These are phyloP conservation scores for Umbelopsis vinacea DNA, from an alignment of 192 early-diverging fungal species.

Conservation along the genomic window DNA sequence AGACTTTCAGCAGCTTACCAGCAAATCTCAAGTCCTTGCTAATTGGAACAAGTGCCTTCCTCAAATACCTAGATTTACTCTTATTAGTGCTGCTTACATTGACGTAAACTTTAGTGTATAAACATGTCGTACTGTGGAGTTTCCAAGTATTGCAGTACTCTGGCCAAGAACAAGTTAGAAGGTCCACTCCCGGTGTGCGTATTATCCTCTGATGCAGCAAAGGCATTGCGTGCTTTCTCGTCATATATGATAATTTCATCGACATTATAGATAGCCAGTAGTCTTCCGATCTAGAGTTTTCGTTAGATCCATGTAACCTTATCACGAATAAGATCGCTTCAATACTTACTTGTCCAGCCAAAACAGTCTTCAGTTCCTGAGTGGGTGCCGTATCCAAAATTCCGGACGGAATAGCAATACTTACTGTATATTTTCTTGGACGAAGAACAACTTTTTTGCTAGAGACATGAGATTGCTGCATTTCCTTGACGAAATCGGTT, in stretches of 20 bases:
- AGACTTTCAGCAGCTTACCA: slow-evolving; percentile 21
- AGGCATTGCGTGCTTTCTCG: slow-evolving; percentile 43
- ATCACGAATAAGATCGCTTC: not conserved
- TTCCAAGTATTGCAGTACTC: slow-evolving; percentile 71
- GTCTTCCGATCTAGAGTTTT: slow-evolving; percentile 54
- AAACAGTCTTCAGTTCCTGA: slow-evolving; percentile 67
- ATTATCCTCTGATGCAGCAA: slow-evolving; percentile 55
- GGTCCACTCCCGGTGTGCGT: slow-evolving; percentile 19
- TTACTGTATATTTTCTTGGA: slow-evolving; percentile 60
- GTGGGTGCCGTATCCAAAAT: slow-evolving; percentile 67
- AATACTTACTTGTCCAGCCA: slow-evolving; percentile 67
- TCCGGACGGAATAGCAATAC: slow-evolving; percentile 67
- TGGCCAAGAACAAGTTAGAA: slow-evolving; percentile 56
- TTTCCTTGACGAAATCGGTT: slow-evolving; percentile 14
- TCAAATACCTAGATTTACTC: slow-evolving; percentile 49
- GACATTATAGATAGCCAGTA: slow-evolving; percentile 59
- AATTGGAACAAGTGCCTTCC: slow-evolving; percentile 70
- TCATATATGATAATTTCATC: slow-evolving; percentile 73
- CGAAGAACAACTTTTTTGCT: not conserved
- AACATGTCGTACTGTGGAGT: slow-evolving; percentile 56
- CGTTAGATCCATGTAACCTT: not conserved
- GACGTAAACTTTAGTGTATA: no score
- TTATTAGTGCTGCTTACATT: not conserved
- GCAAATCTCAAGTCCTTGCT: slow-evolving; percentile 68
- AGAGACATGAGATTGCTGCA: slow-evolving; percentile 13